Percentiles rank a stretch among this genome's conserved stretches.
These are phyloP conservation scores for Phalaenopsis hybrid DNA, from an alignment of 116 monocot genomes.

Conservation along the genomic window DNA sequence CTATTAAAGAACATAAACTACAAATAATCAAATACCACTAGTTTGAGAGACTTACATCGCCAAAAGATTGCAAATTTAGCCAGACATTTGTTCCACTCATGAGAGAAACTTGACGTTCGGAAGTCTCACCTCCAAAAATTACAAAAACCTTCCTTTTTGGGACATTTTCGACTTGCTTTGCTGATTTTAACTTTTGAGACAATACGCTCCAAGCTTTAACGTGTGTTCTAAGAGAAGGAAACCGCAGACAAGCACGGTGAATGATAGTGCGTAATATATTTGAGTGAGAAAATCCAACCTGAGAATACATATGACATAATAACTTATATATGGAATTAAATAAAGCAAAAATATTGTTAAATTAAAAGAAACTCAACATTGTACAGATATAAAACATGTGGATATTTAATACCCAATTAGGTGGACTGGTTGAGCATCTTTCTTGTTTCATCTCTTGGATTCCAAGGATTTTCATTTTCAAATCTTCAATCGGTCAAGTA, in stretches of 20 bases:
- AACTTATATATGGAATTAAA: not conserved
- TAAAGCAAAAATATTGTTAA: not conserved
- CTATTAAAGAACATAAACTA: not conserved
- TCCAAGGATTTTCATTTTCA: not conserved
- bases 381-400: not conserved
- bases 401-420: not conserved
- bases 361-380: not conserved
- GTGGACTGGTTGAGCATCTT: not conserved
- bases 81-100: slow-evolving; percentile 98
- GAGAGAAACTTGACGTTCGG: slow-evolving; percentile 95
- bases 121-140: slow-evolving; percentile 90
- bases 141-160: slow-evolving; percentile 71
- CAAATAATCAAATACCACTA: no score
- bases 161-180: slow-evolving; percentile 13
- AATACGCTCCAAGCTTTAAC: slow-evolving; percentile 39
- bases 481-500: not conserved
- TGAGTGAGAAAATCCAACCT: slow-evolving; percentile 98
- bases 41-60: slow-evolving; percentile 54
- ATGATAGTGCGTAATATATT: slow-evolving; percentile 70
- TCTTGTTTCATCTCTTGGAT: not conserved
- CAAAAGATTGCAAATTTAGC: slow-evolving; percentile 84
- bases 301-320: not conserved
- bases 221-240: slow-evolving; percentile 44
- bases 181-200: slow-evolving; percentile 32
- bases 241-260: slow-evolving; percentile 68